These are phyloP conservation scores for Aspergillus hortae DNA, from an alignment of 2,329 filamentous ascomycete genomes.

Conservation along the genomic window DNA sequence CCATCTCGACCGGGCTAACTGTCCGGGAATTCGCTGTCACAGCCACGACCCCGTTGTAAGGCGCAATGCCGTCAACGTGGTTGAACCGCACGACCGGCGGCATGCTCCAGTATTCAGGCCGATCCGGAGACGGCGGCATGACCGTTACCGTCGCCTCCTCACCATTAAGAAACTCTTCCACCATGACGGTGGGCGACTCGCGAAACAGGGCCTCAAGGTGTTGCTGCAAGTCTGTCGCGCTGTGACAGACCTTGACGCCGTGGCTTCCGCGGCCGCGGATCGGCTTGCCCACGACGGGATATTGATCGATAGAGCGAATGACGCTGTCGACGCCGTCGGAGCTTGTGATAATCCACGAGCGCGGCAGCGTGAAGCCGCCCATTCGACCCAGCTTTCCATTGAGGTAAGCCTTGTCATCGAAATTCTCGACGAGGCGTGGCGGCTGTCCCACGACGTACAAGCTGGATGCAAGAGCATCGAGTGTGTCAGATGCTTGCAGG, in stretches of 20 bases:
- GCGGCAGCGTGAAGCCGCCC: slow-evolving; percentile 40
- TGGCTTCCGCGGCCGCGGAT: slow-evolving; percentile 49
- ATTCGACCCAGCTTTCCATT: slow-evolving; percentile 41
- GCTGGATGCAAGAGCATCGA: slow-evolving; percentile 27
- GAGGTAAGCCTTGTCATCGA: slow-evolving; percentile 51
- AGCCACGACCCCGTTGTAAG: slow-evolving; percentile 49
- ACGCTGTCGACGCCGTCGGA: slow-evolving; percentile 7
- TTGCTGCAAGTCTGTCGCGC: slow-evolving; percentile 23
- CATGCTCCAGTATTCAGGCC: slow-evolving; percentile 41
- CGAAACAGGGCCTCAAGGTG: slow-evolving; percentile 36
- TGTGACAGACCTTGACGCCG: slow-evolving; percentile 47
- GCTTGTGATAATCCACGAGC: slow-evolving; percentile 31
- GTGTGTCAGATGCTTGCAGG: slow-evolving; percentile 39
- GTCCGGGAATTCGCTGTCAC: slow-evolving; percentile 48
- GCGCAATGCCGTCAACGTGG: slow-evolving; percentile 46
- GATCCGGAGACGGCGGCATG: slow-evolving; percentile 43
- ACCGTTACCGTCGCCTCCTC: slow-evolving; percentile 52
- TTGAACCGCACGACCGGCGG: slow-evolving; percentile 48
- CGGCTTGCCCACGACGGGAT: slow-evolving; percentile 49
- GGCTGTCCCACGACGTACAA: slow-evolving; percentile 47
- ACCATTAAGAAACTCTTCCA: slow-evolving; percentile 49
- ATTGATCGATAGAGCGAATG: slow-evolving; percentile 18
- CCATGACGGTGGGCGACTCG: slow-evolving; percentile 39
- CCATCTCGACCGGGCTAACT: slow-evolving; percentile 29
- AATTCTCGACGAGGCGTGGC: slow-evolving; percentile 46